Base-by-base conservation (phyloP, 352 stramenopile species). In the Phytopythium boreale region DNA sequence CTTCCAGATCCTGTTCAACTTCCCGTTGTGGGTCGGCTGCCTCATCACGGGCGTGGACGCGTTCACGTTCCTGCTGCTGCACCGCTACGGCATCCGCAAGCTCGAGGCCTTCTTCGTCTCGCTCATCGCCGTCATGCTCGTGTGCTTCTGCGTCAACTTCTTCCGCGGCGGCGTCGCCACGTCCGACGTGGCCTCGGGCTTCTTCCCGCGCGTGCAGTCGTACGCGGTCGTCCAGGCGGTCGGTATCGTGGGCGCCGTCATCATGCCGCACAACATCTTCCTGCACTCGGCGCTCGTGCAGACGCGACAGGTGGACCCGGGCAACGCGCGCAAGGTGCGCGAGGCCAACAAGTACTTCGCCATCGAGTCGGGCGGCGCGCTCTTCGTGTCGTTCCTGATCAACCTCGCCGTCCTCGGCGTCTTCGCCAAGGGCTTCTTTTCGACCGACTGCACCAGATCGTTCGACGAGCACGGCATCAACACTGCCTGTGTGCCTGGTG, bases 201-300 rank as follows among this genome's bases (percentile, higher is more conserved):
- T 98, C 65, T 63, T 95, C 1, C 84, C 92, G 4, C 71, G 79
- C 19, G 71, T 89, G 11, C 67, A 93, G 70, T 80, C 68, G 60
- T 95, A 89, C 66, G 93, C 81, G 5, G 89, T 84, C 59, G 92
- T 80, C 20, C 79, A 89, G 59, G 92, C 87, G 24, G 96, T 97
- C 19, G 95, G 92, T 1, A 98, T 98, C 58, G 66, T 98, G 15
- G 96, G 95, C 44, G 89, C 93, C 0, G 93, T 99, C 27, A 97
- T 98, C 77, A 99, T 99, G 96, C 96, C 96, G 1, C 93, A 98
- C 81, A 98, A 99, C 60, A 82, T 99, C 19, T 98, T 97, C 66
- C 72, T 98, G 37, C 96, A 98, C 71, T 98, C 90, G 7, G 96
- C 87, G 20, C 83, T 98, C 0, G 88, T 98, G 34, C 90, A 90